phyloP scores from a whole-genome alignment of 768 basidiomycete species.

The Lactarius indigo region DNA sequence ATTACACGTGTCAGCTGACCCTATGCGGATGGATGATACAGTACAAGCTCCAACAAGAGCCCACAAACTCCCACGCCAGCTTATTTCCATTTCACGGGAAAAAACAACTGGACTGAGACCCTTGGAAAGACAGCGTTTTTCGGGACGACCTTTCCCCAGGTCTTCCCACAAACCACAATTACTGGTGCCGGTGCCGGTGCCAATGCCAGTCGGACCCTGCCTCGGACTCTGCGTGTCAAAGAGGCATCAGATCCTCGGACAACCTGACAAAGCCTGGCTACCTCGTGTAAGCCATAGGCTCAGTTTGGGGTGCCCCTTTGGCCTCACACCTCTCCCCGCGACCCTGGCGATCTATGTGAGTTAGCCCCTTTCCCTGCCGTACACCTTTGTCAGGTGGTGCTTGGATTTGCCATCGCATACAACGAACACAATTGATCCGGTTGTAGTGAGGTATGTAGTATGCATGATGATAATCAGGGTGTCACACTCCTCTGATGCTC shows the following conservation, averaged over 20 bases:
- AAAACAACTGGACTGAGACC: background rate
- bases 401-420: background rate
- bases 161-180: background rate
- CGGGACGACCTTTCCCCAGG: background rate
- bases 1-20: slow-evolving; percentile 2
- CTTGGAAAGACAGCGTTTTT: background rate
- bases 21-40: background rate
- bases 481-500: background rate
- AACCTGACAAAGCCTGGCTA: background rate
- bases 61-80: background rate
- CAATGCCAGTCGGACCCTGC: background rate
- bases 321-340: background rate
- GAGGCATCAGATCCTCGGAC: background rate
- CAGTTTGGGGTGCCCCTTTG: background rate
- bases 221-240: background rate
- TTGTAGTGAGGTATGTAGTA: background rate
- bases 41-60: background rate
- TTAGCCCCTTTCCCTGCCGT: slow-evolving; percentile 5
- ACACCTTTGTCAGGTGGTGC: slow-evolving; percentile 2
- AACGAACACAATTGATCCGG: background rate
- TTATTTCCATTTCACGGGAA: background rate
- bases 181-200: background rate
- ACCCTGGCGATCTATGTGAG: background rate
- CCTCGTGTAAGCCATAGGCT: slow-evolving; percentile 7
- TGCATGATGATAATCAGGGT: background rate